Conservation (phyloP, 192 early-diverging fungal species). For the Dissophora ornata region DNA sequence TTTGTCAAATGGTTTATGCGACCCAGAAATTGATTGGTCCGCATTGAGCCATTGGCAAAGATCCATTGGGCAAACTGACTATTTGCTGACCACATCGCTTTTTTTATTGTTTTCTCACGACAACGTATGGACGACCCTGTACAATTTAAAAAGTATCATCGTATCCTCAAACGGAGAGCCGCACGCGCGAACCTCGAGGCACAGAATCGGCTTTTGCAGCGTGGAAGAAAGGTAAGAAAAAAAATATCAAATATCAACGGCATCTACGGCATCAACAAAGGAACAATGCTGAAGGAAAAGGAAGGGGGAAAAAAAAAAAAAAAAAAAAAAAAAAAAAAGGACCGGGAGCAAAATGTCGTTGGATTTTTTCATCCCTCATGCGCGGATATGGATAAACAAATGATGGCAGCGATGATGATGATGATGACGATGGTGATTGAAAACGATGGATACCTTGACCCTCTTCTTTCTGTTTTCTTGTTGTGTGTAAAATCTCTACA, state of each 20-base stretch:
- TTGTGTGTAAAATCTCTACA: not conserved
- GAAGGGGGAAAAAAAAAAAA: too few relatives aligned
- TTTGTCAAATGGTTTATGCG: not conserved
- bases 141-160: conserved; percentile 85
- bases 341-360: too few relatives aligned
- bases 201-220: conserved; percentile 72
- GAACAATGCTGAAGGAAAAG: too few relatives aligned
- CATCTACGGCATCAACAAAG: too few relatives aligned
- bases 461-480: not conserved
- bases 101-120: not conserved
- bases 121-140: not conserved
- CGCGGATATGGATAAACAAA: too few relatives aligned
- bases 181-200: conserved; percentile 86
- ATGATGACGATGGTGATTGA: too few relatives aligned
- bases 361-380: too few relatives aligned
- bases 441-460: not conserved
- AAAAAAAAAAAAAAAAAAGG: too few relatives aligned
- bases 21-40: conserved; percentile 32
- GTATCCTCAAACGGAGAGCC: conserved; percentile 94
- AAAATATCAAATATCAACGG: not conserved
- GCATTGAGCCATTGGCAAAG: not conserved
- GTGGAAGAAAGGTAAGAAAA: conserved; percentile 61
- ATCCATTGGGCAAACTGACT: not conserved
- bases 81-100: not conserved
- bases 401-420: too few relatives aligned